A percentile compares a stretch with the other conserved stretches of the same genome.
These are phyloP conservation scores for Cordyceps farinosa DNA, from an alignment of 2,329 filamentous ascomycete species.

Conservation along the genomic window DNA sequence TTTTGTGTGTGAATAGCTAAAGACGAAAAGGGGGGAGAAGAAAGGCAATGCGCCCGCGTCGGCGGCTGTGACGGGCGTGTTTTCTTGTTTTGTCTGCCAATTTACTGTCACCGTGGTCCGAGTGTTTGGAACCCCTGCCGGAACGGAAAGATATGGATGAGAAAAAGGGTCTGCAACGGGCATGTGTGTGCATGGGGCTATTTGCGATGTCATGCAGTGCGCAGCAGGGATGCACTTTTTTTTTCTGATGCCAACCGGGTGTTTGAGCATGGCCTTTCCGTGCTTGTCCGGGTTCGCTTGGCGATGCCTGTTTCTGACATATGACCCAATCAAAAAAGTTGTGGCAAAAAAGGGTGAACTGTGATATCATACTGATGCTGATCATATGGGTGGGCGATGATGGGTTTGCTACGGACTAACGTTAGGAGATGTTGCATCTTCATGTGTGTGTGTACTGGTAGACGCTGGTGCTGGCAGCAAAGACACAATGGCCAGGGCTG, in stretches of 20 bases:
- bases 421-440: not conserved
- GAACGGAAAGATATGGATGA: not conserved
- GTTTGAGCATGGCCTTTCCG: not conserved
- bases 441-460: not conserved
- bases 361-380: not conserved
- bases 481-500: not conserved
- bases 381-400: slow-evolving; percentile 1
- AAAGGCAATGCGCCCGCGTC: not conserved
- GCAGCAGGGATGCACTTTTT: not conserved
- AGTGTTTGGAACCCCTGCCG: slow-evolving; percentile 6
- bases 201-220: not conserved
- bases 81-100: not conserved
- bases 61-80: not conserved
- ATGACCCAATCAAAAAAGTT: not conserved
- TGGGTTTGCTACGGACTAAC: not conserved
- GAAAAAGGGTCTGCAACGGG: not conserved
- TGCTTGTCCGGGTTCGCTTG: not conserved
- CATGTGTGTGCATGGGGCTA: not conserved
- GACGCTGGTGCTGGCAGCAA: not conserved
- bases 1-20: not conserved
- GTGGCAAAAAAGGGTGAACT: not conserved
- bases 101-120: not conserved
- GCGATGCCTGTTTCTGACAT: not conserved
- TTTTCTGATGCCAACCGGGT: not conserved
- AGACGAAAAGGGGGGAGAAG: not conserved